phyloP scores from a whole-genome alignment of 768 basidiomycete genomes.

The Amyloporia xantha region DNA sequence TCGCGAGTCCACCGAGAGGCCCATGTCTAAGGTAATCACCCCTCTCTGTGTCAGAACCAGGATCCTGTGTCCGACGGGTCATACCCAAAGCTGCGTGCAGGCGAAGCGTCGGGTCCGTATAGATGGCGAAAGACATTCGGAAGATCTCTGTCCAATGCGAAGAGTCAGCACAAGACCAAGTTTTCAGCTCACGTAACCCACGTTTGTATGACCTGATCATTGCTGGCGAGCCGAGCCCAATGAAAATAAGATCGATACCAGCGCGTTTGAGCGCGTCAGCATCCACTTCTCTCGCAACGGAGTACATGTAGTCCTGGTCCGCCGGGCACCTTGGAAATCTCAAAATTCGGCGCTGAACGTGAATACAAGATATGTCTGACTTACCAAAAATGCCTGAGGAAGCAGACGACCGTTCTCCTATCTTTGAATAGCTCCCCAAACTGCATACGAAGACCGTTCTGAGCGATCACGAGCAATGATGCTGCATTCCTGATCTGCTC shows the following conservation, averaged over 20 bases:
- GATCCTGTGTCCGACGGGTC: constrained; percentile 41
- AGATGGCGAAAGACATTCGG: constrained; percentile 63
- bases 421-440: constrained; percentile 64
- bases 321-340: constrained; percentile 51
- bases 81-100: constrained; percentile 77
- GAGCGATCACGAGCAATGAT: constrained; percentile 54
- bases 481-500: constrained; percentile 57
- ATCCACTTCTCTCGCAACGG: constrained; percentile 45
- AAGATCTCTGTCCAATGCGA: constrained; percentile 48
- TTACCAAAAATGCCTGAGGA: constrained; percentile 83
- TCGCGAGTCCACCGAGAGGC: constrained; percentile 58
- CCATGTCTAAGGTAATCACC: constrained; percentile 64
- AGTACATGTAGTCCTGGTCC: constrained; percentile 84
- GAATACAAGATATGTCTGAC: constrained; percentile 1
- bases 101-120: constrained; percentile 67
- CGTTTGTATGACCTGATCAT: constrained; percentile 73
- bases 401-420: constrained; percentile 64
- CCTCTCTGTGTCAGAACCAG: constrained; percentile 35
- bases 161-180: not conserved
- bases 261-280: constrained; percentile 40
- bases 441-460: constrained; percentile 55
- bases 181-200: constrained; percentile 24
- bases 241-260: constrained; percentile 58
- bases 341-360: not conserved
- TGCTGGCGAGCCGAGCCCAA: constrained; percentile 71